A percentile compares a stretch with the other conserved stretches of the same genome.
These are phyloP conservation scores for Trametes cubensis DNA, from an alignment of 768 basidiomycete species.

Conservation along the genomic window DNA sequence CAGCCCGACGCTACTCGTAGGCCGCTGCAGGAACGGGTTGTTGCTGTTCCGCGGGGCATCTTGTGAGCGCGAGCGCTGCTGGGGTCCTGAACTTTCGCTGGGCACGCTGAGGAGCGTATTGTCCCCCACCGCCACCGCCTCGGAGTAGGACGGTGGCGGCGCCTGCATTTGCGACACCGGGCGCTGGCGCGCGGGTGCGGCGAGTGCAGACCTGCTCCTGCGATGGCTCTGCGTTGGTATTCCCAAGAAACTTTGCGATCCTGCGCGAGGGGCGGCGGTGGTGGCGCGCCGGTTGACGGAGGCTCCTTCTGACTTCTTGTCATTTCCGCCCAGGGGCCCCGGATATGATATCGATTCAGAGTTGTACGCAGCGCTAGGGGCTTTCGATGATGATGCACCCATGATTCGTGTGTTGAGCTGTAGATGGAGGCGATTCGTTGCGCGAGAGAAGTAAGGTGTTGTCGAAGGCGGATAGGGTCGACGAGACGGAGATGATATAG, in stretches of 20 bases:
- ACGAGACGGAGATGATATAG: no score
- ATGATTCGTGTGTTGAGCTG: neutral
- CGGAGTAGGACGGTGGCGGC: conserved; percentile 25
- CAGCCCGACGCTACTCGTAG: conserved; percentile 7
- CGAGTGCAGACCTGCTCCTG: conserved; percentile 21
- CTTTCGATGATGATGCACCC: conserved; percentile 25
- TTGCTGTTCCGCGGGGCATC: conserved; percentile 4
- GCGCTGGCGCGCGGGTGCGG: conserved; percentile 5
- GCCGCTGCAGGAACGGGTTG: conserved; percentile 14
- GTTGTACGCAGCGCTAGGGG: conserved; percentile 12
- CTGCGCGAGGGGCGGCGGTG: neutral
- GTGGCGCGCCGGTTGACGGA: conserved; percentile 17
- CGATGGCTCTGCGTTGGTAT: conserved; percentile 15
- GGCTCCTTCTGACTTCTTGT: conserved; percentile 9
- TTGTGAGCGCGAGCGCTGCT: conserved; percentile 9
- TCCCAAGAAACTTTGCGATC: neutral
- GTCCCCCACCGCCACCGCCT: conserved; percentile 20
- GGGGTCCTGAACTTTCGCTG: neutral
- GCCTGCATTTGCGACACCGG: conserved; percentile 12
- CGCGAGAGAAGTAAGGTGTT: neutral
- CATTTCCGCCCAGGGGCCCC: conserved; percentile 12
- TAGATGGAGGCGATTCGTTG: neutral
- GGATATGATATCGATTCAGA: conserved; percentile 19
- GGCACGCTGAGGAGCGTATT: conserved; percentile 3
- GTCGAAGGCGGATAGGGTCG: neutral